Conservation (phyloP, 768 basidiomycete species). For the Lactarius evosmus region DNA sequence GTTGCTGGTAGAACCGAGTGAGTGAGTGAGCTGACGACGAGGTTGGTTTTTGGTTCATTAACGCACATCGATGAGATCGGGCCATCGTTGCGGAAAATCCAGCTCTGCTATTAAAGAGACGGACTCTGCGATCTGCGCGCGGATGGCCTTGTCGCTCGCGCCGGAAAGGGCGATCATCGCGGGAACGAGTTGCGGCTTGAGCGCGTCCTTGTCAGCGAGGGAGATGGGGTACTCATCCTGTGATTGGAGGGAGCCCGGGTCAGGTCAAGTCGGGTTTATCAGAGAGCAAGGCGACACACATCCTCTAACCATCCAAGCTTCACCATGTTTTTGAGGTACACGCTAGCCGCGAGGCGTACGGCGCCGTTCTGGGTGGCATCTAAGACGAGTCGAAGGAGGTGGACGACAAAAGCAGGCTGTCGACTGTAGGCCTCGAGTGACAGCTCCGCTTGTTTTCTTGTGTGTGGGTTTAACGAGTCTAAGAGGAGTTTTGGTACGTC, state of each 20-base stretch:
- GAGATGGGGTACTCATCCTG: slow-evolving; percentile 73
- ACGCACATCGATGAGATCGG: slow-evolving; percentile 85
- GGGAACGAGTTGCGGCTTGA: slow-evolving; percentile 78
- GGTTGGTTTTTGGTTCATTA: not conserved
- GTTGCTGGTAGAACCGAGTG: slow-evolving; percentile 51
- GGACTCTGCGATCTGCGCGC: slow-evolving; percentile 88
- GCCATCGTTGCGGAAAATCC: slow-evolving; percentile 91
- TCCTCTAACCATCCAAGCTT: slow-evolving; percentile 81
- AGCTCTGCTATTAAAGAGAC: slow-evolving; percentile 87
- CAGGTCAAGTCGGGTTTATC: slow-evolving; percentile 5
- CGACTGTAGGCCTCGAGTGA: slow-evolving; percentile 61
- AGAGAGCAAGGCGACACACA: slow-evolving; percentile 42
- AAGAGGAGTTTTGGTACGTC: slow-evolving; percentile 67
- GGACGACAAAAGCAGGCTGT: slow-evolving; percentile 75
- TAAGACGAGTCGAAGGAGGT: slow-evolving; percentile 77
- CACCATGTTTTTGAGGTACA: slow-evolving; percentile 90
- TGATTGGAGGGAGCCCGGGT: slow-evolving; percentile 17
- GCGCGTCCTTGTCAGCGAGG: slow-evolving; percentile 64
- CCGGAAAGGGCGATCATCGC: slow-evolving; percentile 86
- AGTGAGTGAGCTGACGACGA: not conserved
- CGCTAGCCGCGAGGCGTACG: slow-evolving; percentile 77
- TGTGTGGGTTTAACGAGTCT: slow-evolving; percentile 64
- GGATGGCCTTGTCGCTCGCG: slow-evolving; percentile 65
- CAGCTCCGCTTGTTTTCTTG: slow-evolving; percentile 79
- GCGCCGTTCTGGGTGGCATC: slow-evolving; percentile 60